These are phyloP conservation scores for Leersia perrieri DNA, from an alignment of 176 grass and related monocot genomes.

Conservation along the genomic window DNA sequence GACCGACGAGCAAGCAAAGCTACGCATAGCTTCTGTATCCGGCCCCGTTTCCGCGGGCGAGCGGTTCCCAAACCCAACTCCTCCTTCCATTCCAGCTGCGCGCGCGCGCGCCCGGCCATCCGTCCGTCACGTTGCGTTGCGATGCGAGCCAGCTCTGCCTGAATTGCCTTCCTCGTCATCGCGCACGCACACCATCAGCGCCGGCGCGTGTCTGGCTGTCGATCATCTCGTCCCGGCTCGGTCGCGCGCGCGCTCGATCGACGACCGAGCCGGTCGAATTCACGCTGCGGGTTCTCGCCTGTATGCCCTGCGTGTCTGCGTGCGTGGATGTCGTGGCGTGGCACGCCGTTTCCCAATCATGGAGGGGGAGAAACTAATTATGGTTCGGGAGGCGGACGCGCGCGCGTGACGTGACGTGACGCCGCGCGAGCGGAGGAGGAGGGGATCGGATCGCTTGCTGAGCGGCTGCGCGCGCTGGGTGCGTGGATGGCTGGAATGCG, in stretches of 20 bases:
- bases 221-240: too few species aligned
- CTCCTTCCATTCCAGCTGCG: neutral
- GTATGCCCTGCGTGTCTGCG: too few species aligned
- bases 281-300: neutral
- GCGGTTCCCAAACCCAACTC: neutral
- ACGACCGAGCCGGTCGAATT: neutral
- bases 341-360: slow-evolving; percentile 17
- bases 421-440: too few species aligned
- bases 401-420: slow-evolving; percentile 30
- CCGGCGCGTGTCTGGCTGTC: neutral
- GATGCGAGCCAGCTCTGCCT: neutral
- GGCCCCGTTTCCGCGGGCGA: neutral
- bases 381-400: neutral
- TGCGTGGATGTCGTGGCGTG: neutral
- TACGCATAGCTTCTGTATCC: neutral
- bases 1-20: neutral
- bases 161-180: neutral
- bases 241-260: too few species aligned
- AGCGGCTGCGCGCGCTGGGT: neutral
- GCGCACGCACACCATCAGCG: neutral
- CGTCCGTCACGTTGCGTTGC: too few species aligned
- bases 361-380: neutral
- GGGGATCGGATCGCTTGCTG: too few species aligned
- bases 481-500: neutral
- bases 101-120: too few species aligned